Conservation (phyloP, 2,329 filamentous ascomycete genomes). For the Tympanopsis confertula region DNA sequence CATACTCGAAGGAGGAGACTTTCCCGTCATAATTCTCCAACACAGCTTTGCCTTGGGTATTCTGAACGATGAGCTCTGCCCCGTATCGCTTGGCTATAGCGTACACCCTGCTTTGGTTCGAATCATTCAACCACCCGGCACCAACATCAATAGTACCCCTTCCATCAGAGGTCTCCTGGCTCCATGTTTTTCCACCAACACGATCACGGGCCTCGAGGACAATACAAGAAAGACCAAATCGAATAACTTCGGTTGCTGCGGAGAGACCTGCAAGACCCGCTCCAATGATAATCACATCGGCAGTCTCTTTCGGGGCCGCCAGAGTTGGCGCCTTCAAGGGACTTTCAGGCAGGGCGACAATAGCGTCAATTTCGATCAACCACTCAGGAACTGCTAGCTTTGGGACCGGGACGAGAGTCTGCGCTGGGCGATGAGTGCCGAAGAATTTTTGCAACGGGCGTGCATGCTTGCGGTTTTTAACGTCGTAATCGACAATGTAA, state of each 20-base stretch:
- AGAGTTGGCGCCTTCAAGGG: background rate
- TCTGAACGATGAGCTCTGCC: background rate
- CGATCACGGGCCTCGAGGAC: constrained; percentile 28
- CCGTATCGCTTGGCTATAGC: background rate
- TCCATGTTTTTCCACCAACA: constrained; percentile 27
- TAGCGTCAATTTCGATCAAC: background rate
- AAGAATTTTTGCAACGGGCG: background rate
- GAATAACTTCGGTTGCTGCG: constrained; percentile 17
- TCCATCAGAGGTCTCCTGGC: constrained; percentile 8
- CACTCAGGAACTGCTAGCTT: background rate
- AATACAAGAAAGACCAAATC: constrained; percentile 16
- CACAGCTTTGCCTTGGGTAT: background rate
- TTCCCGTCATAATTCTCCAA: background rate
- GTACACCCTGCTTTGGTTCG: background rate
- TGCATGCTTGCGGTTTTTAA: background rate
- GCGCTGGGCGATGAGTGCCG: background rate
- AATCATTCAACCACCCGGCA: constrained; percentile 23
- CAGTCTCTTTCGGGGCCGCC: background rate
- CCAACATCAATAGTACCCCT: constrained; percentile 17
- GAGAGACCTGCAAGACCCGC: constrained; percentile 23
- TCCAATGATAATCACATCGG: constrained; percentile 22
- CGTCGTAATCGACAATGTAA: background rate
- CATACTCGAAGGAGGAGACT: background rate
- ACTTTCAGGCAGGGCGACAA: constrained; percentile 3
- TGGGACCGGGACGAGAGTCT: background rate